These are phyloP conservation scores for Saksenaea vasiformis DNA, from an alignment of 371 early-diverging fungal species.

Conservation along the genomic window DNA sequence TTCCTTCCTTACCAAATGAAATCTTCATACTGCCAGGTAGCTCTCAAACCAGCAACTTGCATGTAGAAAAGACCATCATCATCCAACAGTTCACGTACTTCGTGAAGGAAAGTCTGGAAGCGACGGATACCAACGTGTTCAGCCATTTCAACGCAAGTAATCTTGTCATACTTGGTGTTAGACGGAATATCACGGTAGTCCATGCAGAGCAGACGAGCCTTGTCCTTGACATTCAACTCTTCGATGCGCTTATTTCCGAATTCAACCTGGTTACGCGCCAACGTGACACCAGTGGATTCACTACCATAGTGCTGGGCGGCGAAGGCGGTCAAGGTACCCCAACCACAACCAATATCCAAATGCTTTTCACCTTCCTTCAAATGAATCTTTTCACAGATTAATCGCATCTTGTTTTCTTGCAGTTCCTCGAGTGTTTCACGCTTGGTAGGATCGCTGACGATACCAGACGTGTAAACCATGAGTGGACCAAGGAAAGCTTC, in stretches of 20 bases:
- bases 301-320: conserved; percentile 89
- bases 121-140: conserved; percentile 96
- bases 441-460: conserved; percentile 73
- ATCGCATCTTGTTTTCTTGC: conserved; percentile 93
- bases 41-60: conserved; percentile 95
- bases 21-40: conserved; percentile 88
- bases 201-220: conserved; percentile 84
- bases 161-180: conserved; percentile 87
- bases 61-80: conserved; percentile 97
- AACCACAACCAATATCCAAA: conserved; percentile 98
- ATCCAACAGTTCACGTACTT: conserved; percentile 91
- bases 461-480: conserved; percentile 96
- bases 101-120: conserved; percentile 89
- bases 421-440: conserved; percentile 90
- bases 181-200: conserved; percentile 96
- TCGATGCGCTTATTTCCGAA: conserved; percentile 86
- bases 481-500: conserved; percentile 89
- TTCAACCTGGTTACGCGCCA: conserved; percentile 88
- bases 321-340: conserved; percentile 92
- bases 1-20: conserved; percentile 65
- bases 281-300: conserved; percentile 91
- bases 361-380: conserved; percentile 89
- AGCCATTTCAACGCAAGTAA: conserved; percentile 96
- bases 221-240: conserved; percentile 78
- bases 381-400: conserved; percentile 86